phyloP scores from a whole-genome alignment of 2,329 filamentous ascomycete genomes.

The Coniochaeta sp. region DNA sequence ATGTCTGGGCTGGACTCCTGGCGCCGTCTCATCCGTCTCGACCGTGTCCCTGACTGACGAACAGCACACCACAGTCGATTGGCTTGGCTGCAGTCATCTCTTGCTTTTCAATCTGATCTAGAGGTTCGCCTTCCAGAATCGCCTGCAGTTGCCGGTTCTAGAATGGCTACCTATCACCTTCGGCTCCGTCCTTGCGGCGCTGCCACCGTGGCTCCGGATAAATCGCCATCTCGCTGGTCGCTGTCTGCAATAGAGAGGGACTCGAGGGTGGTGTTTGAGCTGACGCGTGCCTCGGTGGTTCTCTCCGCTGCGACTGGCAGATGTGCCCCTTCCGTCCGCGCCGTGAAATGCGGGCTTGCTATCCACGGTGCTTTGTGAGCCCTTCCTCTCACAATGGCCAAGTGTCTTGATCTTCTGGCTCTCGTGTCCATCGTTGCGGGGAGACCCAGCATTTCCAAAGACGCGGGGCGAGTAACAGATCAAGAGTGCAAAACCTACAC shows the following conservation, averaged over 20 bases:
- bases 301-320: neutral
- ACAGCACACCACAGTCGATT: neutral
- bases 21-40: neutral
- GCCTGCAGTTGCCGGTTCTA: neutral
- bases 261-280: neutral
- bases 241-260: neutral
- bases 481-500: neutral
- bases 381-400: neutral
- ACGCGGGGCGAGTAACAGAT: neutral
- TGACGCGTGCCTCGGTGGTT: neutral
- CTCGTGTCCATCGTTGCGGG: slow-evolving; percentile 15
- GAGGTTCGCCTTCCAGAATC: neutral
- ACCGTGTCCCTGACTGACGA: neutral
- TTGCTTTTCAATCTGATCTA: neutral
- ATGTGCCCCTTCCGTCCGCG: neutral
- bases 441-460: slow-evolving; percentile 10
- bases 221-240: neutral
- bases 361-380: neutral
- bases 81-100: neutral
- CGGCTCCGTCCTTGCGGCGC: neutral
- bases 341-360: neutral
- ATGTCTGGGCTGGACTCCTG: neutral
- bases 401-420: slow-evolving; percentile 1
- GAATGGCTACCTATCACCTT: neutral
- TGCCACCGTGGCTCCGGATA: neutral